Percentiles rank a stretch among this genome's conserved stretches.
Conservation (phyloP, 768 basidiomycete genomes). For the Floccularia luteovirens region DNA sequence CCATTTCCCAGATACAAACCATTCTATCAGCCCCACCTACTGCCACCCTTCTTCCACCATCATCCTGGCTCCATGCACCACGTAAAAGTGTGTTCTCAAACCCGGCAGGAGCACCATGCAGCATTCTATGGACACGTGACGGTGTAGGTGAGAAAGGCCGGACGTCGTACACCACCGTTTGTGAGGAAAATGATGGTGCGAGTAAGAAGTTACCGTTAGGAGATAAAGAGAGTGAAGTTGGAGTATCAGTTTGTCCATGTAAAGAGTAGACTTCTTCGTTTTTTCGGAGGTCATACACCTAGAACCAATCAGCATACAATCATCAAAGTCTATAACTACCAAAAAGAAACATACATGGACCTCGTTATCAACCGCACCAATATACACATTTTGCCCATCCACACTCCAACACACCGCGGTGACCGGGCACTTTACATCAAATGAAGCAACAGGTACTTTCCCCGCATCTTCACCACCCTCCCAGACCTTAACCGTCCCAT, state of each 20-base stretch:
- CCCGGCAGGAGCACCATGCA: slow-evolving; percentile 85
- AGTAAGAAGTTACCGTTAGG: slow-evolving; percentile 85
- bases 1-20: slow-evolving; percentile 84
- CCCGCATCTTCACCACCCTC: slow-evolving; percentile 72
- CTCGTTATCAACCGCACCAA: slow-evolving; percentile 94
- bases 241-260: slow-evolving; percentile 84
- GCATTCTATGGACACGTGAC: slow-evolving; percentile 69
- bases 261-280: slow-evolving; percentile 74
- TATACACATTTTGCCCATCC: slow-evolving; percentile 84
- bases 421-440: slow-evolving; percentile 84
- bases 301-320: not conserved
- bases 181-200: slow-evolving; percentile 86
- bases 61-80: slow-evolving; percentile 84
- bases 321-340: not conserved
- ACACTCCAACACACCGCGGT: slow-evolving; percentile 90
- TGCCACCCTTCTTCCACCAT: slow-evolving; percentile 74
- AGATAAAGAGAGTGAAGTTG: slow-evolving; percentile 87
- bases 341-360: slow-evolving; percentile 65
- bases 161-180: slow-evolving; percentile 85
- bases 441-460: slow-evolving; percentile 71
- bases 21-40: slow-evolving; percentile 88
- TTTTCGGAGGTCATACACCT: slow-evolving; percentile 92
- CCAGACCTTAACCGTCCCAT: slow-evolving; percentile 89
- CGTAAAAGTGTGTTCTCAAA: slow-evolving; percentile 86
- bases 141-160: slow-evolving; percentile 89